Evolutionary conservation across 208 protist species (phyloP).

Genomic region (Polymyxa betae): DNA sequence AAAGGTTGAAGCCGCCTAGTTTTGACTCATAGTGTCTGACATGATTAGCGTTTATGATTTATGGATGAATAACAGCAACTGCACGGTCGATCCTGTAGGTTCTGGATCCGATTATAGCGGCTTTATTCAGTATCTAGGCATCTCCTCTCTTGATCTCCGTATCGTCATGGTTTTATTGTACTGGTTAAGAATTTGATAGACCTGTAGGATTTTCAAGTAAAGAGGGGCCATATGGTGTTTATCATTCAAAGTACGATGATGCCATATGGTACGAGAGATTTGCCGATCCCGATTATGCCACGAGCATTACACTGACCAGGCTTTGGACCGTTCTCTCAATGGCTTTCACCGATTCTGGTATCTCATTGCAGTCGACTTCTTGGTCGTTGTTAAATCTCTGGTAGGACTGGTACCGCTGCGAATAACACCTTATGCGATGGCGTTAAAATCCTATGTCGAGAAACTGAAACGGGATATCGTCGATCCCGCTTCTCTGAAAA

Average conservation of each 20-base stretch:
- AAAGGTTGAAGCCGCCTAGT: background rate
- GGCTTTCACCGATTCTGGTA: background rate
- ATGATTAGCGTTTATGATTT: background rate
- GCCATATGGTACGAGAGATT: background rate
- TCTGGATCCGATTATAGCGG: constrained; percentile 64
- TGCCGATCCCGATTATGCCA: background rate
- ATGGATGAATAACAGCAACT: background rate
- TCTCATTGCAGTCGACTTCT: too few relatives aligned
- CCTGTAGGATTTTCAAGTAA: background rate
- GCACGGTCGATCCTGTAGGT: constrained; percentile 35
- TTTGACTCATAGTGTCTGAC: too few relatives aligned
- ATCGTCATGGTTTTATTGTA: background rate
- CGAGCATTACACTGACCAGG: background rate
- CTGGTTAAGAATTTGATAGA: background rate
- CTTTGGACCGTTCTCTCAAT: background rate
- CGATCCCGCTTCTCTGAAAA: too few relatives aligned
- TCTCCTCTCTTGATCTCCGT: constrained; percentile 52
- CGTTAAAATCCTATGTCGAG: background rate
- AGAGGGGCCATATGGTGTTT: background rate
- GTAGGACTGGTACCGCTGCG: background rate
- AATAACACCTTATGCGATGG: background rate
- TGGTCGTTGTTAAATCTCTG: background rate
- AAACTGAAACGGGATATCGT: background rate
- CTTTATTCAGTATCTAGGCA: constrained; percentile 61
- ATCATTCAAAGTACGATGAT: constrained; percentile 29